Evolutionary conservation across 139 green algal genomes (phyloP), one percentile per base, ranked within the genome.

Genomic region (Closterium sp.): DNA sequence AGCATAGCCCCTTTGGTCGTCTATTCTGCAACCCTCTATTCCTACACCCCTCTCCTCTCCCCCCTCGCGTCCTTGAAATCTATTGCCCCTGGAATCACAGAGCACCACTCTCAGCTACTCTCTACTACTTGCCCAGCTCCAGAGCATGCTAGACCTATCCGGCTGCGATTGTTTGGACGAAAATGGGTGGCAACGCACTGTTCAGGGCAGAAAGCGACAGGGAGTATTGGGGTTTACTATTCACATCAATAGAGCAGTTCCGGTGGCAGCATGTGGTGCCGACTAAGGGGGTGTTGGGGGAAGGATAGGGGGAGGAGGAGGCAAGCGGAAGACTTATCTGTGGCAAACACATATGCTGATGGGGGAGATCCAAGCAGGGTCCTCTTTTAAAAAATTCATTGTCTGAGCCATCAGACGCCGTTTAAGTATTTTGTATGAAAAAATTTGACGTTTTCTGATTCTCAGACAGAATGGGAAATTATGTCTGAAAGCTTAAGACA

Each of bases 141-240:
- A 94, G 38, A 90, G 92, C 16, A 69, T 94, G 43, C n/a, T 94
- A 21, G 92, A 94, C 85, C 89, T 94, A 23, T 86, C 93, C 2
- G 92, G 93, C 87, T 55, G 90, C 3, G 84, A 93, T 10, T 94
- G 92, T 94, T 34, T 94, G 90, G 89, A 94, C 92, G 8, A 12
- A 66, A 34, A 23, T 90, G 32, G 36, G 94, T 90, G 94, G 94
- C 28, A 92, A 85, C 86, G 94, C 92, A 12, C 64, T 96, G 28
- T 98, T 96, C 91, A 92, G 95, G 36, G 94, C 97, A 28, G 81
- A 91, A 30, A 85, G 96, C 12, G 95, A 98, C 86, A 90, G 84
- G 16, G 43, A 90, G 25, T 98, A 98, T 91, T 98, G 96, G 96
- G 55, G 33, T 25, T 16, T 91, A 6, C 94, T 94, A 31, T 97